These are phyloP conservation scores for Termitomyces heimii DNA, from an alignment of 768 basidiomycete species.

Conservation along the genomic window DNA sequence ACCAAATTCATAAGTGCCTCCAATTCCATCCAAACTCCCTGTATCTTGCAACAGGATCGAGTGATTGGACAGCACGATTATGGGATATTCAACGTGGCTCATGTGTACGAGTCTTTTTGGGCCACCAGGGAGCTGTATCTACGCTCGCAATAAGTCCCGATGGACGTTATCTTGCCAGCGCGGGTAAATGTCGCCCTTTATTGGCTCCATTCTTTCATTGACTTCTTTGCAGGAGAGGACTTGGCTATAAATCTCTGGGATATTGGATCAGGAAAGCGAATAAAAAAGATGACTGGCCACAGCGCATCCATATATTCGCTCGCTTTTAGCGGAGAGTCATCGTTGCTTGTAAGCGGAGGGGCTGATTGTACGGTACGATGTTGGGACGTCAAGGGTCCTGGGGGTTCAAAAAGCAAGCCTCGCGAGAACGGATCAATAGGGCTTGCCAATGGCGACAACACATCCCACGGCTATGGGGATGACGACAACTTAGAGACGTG, in stretches of 20 bases:
- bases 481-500: conserved; percentile 70
- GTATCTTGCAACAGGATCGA: conserved; percentile 95
- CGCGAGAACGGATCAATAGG: conserved; percentile 45
- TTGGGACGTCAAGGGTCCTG: conserved; percentile 89
- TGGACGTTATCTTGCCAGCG: conserved; percentile 89
- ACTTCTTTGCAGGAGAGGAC: conserved; percentile 61
- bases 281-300: conserved; percentile 97
- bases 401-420: conserved; percentile 52
- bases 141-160: conserved; percentile 89
- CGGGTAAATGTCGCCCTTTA: conserved; percentile 40
- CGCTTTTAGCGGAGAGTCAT: conserved; percentile 88
- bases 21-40: conserved; percentile 97
- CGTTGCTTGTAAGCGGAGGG: conserved; percentile 83
- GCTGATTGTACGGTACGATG: conserved; percentile 97
- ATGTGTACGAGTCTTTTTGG: conserved; percentile 92
- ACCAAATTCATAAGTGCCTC: conserved; percentile 56
- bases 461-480: conserved; percentile 33
- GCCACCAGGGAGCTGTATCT: conserved; percentile 87
- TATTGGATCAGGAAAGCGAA: conserved; percentile 85
- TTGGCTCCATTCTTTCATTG: neutral
- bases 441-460: conserved; percentile 15
- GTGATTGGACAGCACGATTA: conserved; percentile 90
- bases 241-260: conserved; percentile 96
- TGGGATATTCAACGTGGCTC: conserved; percentile 98
- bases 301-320: conserved; percentile 85